These are phyloP conservation scores for Physcia stellaris DNA, from an alignment of 495 filamentous ascomycete genomes.

Conservation along the genomic window DNA sequence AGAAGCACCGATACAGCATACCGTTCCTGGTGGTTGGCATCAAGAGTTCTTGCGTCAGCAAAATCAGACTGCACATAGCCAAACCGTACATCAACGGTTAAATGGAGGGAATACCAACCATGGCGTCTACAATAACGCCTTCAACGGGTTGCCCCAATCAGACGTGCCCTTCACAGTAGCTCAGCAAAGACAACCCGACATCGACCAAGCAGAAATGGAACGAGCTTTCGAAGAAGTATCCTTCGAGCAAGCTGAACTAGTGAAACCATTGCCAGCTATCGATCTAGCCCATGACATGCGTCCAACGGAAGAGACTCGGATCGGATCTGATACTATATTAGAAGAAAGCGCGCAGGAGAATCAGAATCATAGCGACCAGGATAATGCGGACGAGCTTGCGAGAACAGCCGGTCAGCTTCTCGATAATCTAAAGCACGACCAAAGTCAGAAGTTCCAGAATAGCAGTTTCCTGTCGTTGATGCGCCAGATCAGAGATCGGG, in stretches of 20 bases:
- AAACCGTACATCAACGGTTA: constrained; percentile 14
- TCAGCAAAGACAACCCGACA: constrained; percentile 16
- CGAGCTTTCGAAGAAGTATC: constrained; percentile 43
- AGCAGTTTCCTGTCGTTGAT: constrained; percentile 68
- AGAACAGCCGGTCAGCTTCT: constrained; percentile 58
- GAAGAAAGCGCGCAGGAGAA: constrained; percentile 20
- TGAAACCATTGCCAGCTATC: no score
- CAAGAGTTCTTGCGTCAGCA: constrained; percentile 41
- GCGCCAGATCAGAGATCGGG: constrained; percentile 45
- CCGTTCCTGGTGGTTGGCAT: constrained; percentile 33
- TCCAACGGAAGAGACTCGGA: no score
- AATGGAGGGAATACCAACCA: constrained; percentile 3
- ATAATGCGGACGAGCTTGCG: constrained; percentile 54
- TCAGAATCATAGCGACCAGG: constrained; percentile 10
- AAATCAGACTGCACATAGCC: constrained; percentile 15
- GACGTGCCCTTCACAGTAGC: constrained; percentile 13
- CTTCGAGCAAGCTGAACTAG: constrained; percentile 51
- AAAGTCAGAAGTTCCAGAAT: constrained; percentile 59
- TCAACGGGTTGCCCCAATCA: not conserved
- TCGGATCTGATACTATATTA: constrained; percentile 39
- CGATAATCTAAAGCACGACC: constrained; percentile 53
- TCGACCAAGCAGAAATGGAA: constrained; percentile 17
- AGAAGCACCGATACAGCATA: constrained; percentile 17
- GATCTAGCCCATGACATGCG: no score
- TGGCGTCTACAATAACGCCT: not conserved